phyloP scores from a whole-genome alignment of 2,329 filamentous ascomycete species.

The Colletotrichum tabaci region DNA sequence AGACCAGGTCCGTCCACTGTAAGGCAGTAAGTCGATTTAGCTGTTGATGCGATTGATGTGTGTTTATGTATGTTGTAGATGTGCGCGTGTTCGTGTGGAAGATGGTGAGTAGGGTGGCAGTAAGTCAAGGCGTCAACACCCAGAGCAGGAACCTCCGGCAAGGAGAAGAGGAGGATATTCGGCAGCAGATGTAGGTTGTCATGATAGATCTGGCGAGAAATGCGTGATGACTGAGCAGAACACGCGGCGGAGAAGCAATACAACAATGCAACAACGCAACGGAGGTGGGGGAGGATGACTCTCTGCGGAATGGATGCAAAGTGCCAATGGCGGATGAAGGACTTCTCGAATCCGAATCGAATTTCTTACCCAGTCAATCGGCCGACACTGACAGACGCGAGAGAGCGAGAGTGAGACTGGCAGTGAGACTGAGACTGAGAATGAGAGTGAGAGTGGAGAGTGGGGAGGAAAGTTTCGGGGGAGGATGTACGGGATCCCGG shows the following conservation, averaged over 20 bases:
- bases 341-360: constrained; percentile 24
- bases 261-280: constrained; percentile 18
- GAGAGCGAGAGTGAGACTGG: not conserved
- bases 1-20: constrained; percentile 35
- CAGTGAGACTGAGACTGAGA: no score
- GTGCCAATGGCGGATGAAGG: constrained; percentile 17
- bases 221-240: constrained; percentile 14
- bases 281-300: not conserved
- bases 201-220: constrained; percentile 52
- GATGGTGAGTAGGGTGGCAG: constrained; percentile 11
- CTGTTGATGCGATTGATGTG: constrained; percentile 17
- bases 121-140: constrained; percentile 57
- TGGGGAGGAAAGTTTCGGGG: constrained; percentile 39
- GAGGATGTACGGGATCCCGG: constrained; percentile 38
- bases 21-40: constrained; percentile 35
- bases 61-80: not conserved
- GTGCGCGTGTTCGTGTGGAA: not conserved
- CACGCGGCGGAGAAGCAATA: constrained; percentile 11
- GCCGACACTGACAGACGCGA: constrained; percentile 2
- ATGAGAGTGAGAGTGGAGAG: not conserved
- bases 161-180: constrained; percentile 56
- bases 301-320: constrained; percentile 30
- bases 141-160: constrained; percentile 58
- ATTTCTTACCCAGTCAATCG: not conserved
- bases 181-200: constrained; percentile 53